phyloP scores from a whole-genome alignment of 257 asterid genomes.

The Salvia splendens region DNA sequence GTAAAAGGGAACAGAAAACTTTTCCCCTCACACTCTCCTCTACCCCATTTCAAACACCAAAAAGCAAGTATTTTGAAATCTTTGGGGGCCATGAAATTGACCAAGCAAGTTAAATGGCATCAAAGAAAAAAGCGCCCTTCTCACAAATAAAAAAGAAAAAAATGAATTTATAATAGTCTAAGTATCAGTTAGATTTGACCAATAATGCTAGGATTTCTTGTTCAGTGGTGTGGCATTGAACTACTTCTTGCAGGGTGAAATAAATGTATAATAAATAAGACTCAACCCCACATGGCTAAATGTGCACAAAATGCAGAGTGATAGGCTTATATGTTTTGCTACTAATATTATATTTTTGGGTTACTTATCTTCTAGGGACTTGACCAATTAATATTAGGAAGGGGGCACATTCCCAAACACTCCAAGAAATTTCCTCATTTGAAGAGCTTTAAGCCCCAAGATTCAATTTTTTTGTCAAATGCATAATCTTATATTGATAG shows the following conservation, averaged over 20 bases:
- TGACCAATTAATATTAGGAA: constrained; percentile 32
- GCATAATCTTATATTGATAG: background rate
- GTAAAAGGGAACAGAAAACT: constrained; percentile 20
- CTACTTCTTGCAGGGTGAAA: constrained; percentile 46
- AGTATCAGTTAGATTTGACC: background rate
- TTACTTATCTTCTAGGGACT: constrained; percentile 22
- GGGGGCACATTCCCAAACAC: constrained; percentile 32
- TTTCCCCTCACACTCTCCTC: constrained; percentile 14
- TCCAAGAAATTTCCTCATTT: constrained; percentile 20
- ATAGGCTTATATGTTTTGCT: constrained; percentile 18
- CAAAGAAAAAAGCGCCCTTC: constrained; percentile 22
- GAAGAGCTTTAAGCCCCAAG: constrained; percentile 11
- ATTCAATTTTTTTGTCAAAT: constrained; percentile 2
- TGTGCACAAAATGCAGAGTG: constrained; percentile 23
- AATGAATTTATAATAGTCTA: background rate
- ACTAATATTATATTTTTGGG: background rate
- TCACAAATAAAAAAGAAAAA: no score
- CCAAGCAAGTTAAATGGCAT: constrained; percentile 5
- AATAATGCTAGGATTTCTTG: constrained; percentile 5
- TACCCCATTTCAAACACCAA: constrained; percentile 1
- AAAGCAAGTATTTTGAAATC: constrained; percentile 29
- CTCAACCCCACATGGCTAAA: constrained; percentile 36
- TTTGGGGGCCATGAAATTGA: constrained; percentile 34
- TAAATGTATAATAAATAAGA: constrained; percentile 41
- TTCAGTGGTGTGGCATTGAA: constrained; percentile 29